Base-by-base conservation (phyloP, 495 filamentous ascomycete genomes). In the Penicillium goetzii region DNA sequence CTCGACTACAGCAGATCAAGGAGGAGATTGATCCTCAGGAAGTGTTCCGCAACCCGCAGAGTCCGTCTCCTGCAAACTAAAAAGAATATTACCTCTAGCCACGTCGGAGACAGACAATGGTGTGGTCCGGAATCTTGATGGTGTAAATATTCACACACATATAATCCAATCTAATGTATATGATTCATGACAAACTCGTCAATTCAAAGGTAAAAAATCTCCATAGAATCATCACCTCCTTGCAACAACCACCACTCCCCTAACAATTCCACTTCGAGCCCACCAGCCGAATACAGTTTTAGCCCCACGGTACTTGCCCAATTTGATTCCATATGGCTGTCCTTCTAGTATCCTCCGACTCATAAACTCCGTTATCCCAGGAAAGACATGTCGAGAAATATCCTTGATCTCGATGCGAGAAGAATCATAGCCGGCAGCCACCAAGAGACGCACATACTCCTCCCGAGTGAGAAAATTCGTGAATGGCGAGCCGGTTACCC, bases 31-130 rank as follows among this genome's bases (percentile, higher is more conserved):
- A 87, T 64, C 85, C 84, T 3, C 63, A 77, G 6, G 78, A 87
- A 73, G 64, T 85, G 26, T 85, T 87, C 45, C 80, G 83, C 53
- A 85, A 85, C 65, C 84, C 83, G 21, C 82, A 85, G 65, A 80
- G 78, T 33, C 66, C 61, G 5, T 40, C 34, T 21, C 57, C 61
- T 33, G 68, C 65, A 14, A 51, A 11, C 11, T 55, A 11, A 30
- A 32, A 17, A 17, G 28, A 52, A 7, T n/a, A n/a, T n/a, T n/a
- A n/a, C n/a, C 6, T 1, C 21, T 28, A 3, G 3, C 15, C 40
- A 14, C 0, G 15, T n/a, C 12, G 4, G n/a, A 19, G 40, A 0
- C 7, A 9, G 40, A 41, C 2, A 41, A 2, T 19, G 4, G 0
- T 30, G 25, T 14, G 15, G 1, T n/a, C 12, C 4, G 3, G 23